Evolutionary conservation across 2,329 filamentous ascomycete genomes (phyloP).

Genomic region (Alternaria sp.): DNA sequence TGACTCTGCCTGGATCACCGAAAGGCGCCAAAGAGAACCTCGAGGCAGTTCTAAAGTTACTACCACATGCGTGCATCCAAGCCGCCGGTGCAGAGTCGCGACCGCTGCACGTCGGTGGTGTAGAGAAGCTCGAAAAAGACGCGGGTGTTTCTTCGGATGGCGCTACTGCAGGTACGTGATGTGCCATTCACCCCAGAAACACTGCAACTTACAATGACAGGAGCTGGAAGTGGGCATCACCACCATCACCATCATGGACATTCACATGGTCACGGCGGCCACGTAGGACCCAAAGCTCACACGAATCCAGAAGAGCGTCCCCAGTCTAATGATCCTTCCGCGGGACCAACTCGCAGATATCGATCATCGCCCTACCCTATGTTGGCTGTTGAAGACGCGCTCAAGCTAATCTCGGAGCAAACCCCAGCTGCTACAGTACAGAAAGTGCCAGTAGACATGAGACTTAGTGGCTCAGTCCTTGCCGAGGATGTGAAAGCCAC

Average conservation of each 20-base stretch:
- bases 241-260: slow-evolving; percentile 59
- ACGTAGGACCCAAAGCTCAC: slow-evolving; percentile 67
- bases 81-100: slow-evolving; percentile 84
- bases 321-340: slow-evolving; percentile 65
- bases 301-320: slow-evolving; percentile 67
- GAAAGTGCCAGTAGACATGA: slow-evolving; percentile 66
- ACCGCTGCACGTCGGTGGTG: slow-evolving; percentile 76
- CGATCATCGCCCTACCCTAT: slow-evolving; percentile 91
- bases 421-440: slow-evolving; percentile 69
- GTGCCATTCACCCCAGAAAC: background rate
- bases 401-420: slow-evolving; percentile 73
- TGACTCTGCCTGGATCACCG: slow-evolving; percentile 91
- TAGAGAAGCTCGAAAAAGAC: slow-evolving; percentile 83
- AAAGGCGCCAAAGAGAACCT: slow-evolving; percentile 96
- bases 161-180: slow-evolving; percentile 20
- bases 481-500: slow-evolving; percentile 80
- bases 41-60: slow-evolving; percentile 82
- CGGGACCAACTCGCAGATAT: slow-evolving; percentile 71
- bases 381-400: slow-evolving; percentile 82
- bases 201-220: slow-evolving; percentile 10
- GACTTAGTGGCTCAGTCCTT: slow-evolving; percentile 77
- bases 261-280: slow-evolving; percentile 59
- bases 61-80: slow-evolving; percentile 94
- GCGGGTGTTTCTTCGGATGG: slow-evolving; percentile 61
- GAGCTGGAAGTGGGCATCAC: slow-evolving; percentile 40